phyloP scores from a whole-genome alignment of 495 filamentous ascomycete species.

The Aspergillus sparsus region DNA sequence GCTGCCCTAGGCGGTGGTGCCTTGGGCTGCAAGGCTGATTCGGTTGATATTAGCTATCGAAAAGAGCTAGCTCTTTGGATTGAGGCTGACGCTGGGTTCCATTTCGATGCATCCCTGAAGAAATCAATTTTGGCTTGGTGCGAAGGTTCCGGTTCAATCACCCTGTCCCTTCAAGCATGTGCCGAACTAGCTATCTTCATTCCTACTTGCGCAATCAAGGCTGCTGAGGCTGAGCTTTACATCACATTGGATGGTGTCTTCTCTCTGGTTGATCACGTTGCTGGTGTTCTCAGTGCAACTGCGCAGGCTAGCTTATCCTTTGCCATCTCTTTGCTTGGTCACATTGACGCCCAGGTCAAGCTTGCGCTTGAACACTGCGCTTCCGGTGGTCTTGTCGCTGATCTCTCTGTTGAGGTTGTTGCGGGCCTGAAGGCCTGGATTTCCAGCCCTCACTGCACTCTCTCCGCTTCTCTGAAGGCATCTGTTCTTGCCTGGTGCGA shows the following conservation, averaged over 20 bases:
- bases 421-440: slow-evolving; percentile 39
- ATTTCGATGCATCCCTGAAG: slow-evolving; percentile 30
- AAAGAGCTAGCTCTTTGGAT: slow-evolving; percentile 40
- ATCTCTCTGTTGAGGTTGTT: slow-evolving; percentile 40
- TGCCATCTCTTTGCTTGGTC: slow-evolving; percentile 30
- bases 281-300: slow-evolving; percentile 35
- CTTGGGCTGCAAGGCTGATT: slow-evolving; percentile 39
- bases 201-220: slow-evolving; percentile 39
- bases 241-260: slow-evolving; percentile 48
- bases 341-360: slow-evolving; percentile 34
- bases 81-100: slow-evolving; percentile 27
- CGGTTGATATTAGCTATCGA: slow-evolving; percentile 35
- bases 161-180: slow-evolving; percentile 29
- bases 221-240: slow-evolving; percentile 41
- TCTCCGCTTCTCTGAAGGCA: slow-evolving; percentile 34
- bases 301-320: slow-evolving; percentile 36
- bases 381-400: slow-evolving; percentile 37
- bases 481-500: slow-evolving; percentile 41
- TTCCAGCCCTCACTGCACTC: slow-evolving; percentile 31
- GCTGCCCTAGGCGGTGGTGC: slow-evolving; percentile 44
- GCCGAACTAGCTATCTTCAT: slow-evolving; percentile 41
- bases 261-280: slow-evolving; percentile 28
- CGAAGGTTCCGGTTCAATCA: slow-evolving; percentile 26
- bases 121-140: slow-evolving; percentile 36
- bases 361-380: slow-evolving; percentile 42